Evolutionary conservation across 2,329 filamentous ascomycete species (phyloP).

Genomic region (Dryadomyces sulphureus): DNA sequence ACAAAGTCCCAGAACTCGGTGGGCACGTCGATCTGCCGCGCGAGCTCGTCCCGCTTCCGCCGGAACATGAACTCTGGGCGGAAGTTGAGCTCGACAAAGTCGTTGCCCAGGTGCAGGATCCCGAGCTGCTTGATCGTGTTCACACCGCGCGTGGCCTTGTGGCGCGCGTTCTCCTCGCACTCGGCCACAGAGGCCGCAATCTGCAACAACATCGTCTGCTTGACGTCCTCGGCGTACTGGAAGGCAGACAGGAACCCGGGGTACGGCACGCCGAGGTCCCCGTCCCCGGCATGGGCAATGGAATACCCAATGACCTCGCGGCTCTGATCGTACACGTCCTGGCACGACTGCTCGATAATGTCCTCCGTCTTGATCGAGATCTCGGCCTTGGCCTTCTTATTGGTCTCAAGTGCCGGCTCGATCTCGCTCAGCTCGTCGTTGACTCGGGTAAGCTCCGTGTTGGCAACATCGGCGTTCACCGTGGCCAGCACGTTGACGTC

Average conservation of each 20-base stretch:
- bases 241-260: constrained; percentile 75
- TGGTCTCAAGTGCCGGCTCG: constrained; percentile 73
- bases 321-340: constrained; percentile 74
- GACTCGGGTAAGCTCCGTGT: constrained; percentile 72
- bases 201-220: constrained; percentile 78
- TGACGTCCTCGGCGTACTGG: constrained; percentile 85
- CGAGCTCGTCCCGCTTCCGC: constrained; percentile 64
- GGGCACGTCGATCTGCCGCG: constrained; percentile 72
- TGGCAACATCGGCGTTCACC: constrained; percentile 78
- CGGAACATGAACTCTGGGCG: constrained; percentile 89
- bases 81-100: constrained; percentile 78
- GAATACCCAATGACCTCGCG: constrained; percentile 59
- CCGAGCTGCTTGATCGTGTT: constrained; percentile 80
- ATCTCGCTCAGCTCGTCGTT: constrained; percentile 66
- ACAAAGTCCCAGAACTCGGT: constrained; percentile 91
- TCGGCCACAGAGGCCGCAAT: constrained; percentile 63
- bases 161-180: constrained; percentile 78
- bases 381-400: constrained; percentile 63
- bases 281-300: constrained; percentile 62
- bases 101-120: constrained; percentile 72
- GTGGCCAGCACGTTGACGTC: constrained; percentile 71
- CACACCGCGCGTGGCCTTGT: constrained; percentile 64
- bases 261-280: constrained; percentile 70
- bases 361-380: constrained; percentile 69
- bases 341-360: constrained; percentile 72